A percentile compares a stretch with the other conserved stretches of the same genome.
Conservation (phyloP, 1,284 basidiomycete species). For the Naganishia sp. region DNA sequence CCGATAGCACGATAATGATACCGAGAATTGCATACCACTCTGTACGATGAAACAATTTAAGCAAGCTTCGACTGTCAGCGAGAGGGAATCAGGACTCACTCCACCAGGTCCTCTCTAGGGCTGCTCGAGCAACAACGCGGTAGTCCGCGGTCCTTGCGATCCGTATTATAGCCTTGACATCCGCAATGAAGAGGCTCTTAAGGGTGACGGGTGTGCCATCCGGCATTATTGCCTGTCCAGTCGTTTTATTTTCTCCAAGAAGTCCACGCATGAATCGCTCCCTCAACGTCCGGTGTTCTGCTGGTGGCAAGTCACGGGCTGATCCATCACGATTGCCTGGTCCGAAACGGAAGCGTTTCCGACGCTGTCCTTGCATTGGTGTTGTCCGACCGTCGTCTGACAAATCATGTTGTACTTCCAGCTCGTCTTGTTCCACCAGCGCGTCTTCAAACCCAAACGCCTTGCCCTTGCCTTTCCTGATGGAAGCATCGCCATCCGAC, state of each 20-base stretch:
- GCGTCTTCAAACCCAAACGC: neutral
- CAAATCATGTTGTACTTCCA: neutral
- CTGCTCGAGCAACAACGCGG: neutral
- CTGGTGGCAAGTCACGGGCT: neutral
- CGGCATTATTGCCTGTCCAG: constrained; percentile 4
- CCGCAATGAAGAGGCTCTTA: constrained; percentile 4
- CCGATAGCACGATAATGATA: constrained; percentile 42
- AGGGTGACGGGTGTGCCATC: constrained; percentile 6
- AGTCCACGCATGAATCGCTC: constrained; percentile 4
- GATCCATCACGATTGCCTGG: neutral
- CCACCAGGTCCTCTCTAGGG: constrained; percentile 21
- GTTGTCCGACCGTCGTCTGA: neutral
- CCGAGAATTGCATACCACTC: constrained; percentile 48
- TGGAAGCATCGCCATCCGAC: neutral
- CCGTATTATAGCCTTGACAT: constrained; percentile 8
- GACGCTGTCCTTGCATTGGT: no score
- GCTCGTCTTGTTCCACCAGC: constrained; percentile 13
- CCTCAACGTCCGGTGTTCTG: neutral
- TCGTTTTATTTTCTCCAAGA: constrained; percentile 14
- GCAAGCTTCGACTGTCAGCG: neutral
- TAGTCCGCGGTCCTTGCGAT: constrained; percentile 11
- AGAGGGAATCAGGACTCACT: constrained; percentile 14
- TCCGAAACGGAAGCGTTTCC: constrained; percentile 5
- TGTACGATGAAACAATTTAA: neutral
- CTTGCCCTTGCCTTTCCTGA: constrained; percentile 1